Conservation (phyloP, 2,329 filamentous ascomycete species). For the Aspergillus pseudoviridinutans region DNA sequence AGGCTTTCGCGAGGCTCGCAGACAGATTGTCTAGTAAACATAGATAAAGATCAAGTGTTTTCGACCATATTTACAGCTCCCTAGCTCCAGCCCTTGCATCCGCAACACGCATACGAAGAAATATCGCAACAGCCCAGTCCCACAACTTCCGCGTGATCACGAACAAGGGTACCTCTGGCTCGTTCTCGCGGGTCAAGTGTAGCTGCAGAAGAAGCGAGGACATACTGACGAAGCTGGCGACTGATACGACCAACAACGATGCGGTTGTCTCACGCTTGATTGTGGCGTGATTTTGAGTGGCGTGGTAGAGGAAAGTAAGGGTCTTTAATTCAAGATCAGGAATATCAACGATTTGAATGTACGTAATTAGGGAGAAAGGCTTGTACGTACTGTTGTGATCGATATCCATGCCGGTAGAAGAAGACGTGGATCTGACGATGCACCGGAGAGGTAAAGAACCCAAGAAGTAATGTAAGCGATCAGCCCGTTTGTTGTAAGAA, state of each 20-base stretch:
- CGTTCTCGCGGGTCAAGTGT: conserved; percentile 59
- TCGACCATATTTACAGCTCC: conserved; percentile 17
- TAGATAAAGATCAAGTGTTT: background rate
- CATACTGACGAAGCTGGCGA: conserved; percentile 74
- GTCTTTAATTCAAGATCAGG: conserved; percentile 46
- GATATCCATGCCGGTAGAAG: conserved; percentile 74
- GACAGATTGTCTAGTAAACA: background rate
- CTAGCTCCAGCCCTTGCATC: conserved; percentile 19
- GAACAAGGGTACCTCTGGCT: conserved; percentile 58
- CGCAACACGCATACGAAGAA: conserved; percentile 32
- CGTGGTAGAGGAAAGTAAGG: conserved; percentile 69
- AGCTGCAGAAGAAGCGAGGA: conserved; percentile 63
- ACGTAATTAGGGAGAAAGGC: background rate
- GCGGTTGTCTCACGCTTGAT: conserved; percentile 75
- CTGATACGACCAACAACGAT: conserved; percentile 72
- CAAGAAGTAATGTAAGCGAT: conserved; percentile 73
- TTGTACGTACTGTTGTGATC: conserved; percentile 62
- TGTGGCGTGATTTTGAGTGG: conserved; percentile 72
- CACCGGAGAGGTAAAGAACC: conserved; percentile 66
- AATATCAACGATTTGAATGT: background rate
- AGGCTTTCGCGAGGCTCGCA: no score
- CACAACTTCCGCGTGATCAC: conserved; percentile 44
- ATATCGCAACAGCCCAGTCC: conserved; percentile 34
- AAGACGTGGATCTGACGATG: conserved; percentile 65
- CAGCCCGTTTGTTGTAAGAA: conserved; percentile 68